Percentiles rank a stretch among this genome's conserved stretches.
phyloP scores from a whole-genome alignment of 345 rosid species.

The Pistacia atlantica region DNA sequence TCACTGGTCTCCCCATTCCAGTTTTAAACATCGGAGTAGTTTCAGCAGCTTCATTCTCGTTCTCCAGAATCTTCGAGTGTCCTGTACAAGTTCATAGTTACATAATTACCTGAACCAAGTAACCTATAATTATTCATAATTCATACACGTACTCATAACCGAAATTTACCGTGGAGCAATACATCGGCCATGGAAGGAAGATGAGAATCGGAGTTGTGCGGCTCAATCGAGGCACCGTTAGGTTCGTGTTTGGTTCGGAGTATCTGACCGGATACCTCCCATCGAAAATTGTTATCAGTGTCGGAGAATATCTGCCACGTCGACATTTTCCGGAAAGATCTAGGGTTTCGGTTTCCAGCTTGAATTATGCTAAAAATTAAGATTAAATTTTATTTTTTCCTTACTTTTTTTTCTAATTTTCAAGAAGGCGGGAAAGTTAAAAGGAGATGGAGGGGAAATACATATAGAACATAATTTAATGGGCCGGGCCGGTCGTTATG shows the following conservation, averaged over 20 bases:
- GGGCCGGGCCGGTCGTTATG: not conserved
- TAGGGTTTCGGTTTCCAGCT: not conserved
- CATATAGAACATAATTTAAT: not conserved
- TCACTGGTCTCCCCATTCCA: conserved; percentile 65
- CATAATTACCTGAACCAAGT: not conserved
- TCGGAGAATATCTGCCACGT: conserved; percentile 67
- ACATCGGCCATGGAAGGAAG: conserved; percentile 75
- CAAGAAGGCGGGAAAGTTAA: conserved; percentile 29
- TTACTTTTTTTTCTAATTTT: not conserved
- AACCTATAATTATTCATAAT: no score
- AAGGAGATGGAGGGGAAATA: not conserved
- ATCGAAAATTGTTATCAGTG: conserved; percentile 48
- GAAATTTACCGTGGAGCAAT: conserved; percentile 55
- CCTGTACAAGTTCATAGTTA: conserved; percentile 26
- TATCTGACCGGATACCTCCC: conserved; percentile 56
- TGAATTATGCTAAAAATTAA: not conserved
- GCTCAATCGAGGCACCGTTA: conserved; percentile 24
- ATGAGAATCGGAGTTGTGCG: conserved; percentile 24
- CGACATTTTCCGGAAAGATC: conserved; percentile 52
- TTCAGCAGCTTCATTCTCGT: conserved; percentile 25
- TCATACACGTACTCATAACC: not conserved
- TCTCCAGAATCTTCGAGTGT: conserved; percentile 48
- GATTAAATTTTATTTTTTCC: not conserved
- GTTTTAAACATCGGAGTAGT: conserved; percentile 56
- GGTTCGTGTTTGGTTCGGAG: conserved; percentile 22